phyloP scores from a whole-genome alignment of 2,329 filamentous ascomycete genomes.

The Nigrograna mackinnonii region DNA sequence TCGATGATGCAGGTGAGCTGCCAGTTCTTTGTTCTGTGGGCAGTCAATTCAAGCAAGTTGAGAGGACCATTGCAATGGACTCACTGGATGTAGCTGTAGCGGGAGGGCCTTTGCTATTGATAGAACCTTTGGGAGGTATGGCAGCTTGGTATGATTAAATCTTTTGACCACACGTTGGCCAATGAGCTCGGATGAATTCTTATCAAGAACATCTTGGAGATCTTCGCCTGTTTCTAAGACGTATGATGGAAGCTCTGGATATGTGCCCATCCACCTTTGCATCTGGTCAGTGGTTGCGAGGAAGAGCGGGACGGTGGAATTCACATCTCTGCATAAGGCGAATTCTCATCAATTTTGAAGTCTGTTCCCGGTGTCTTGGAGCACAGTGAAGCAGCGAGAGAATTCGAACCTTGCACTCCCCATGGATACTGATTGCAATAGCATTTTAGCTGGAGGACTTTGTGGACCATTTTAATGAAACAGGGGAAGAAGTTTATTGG shows the following conservation, averaged over 20 bases:
- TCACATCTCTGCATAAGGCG: constrained; percentile 65
- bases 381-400: constrained; percentile 67
- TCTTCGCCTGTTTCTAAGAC: constrained; percentile 65
- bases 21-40: constrained; percentile 62
- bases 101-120: constrained; percentile 77
- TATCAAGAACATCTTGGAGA: constrained; percentile 66
- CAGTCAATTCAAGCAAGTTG: not conserved
- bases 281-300: too few species aligned
- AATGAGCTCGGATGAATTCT: constrained; percentile 64
- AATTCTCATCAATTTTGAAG: constrained; percentile 67
- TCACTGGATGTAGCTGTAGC: constrained; percentile 70
- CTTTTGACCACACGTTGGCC: constrained; percentile 64
- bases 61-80: constrained; percentile 3
- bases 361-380: constrained; percentile 65
- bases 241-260: constrained; percentile 70
- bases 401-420: constrained; percentile 70
- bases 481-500: not conserved
- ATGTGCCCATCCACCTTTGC: constrained; percentile 76
- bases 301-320: not conserved
- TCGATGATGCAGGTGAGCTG: constrained; percentile 64
- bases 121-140: constrained; percentile 75
- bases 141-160: constrained; percentile 66
- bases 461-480: constrained; percentile 48
- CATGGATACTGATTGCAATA: constrained; percentile 67
- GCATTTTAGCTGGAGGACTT: constrained; percentile 59